Base-by-base conservation (phyloP, 106 monocot species). In the Allium cepa region DNA sequence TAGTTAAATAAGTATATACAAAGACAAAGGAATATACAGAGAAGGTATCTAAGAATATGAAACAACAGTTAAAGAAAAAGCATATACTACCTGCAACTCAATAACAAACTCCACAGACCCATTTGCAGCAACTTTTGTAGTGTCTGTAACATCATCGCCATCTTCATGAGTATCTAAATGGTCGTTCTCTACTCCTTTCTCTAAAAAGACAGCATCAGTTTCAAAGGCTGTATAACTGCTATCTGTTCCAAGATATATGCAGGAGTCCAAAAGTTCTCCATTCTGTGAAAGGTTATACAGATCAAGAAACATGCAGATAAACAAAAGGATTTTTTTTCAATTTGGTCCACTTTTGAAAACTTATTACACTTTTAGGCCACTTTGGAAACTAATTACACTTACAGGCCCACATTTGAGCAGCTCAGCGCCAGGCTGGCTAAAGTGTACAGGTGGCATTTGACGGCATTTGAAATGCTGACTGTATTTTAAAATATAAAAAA, bases 241-340 rank as follows among this genome's bases (percentile, higher is more conserved):
- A 79, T 93, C 69, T 45, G 78, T 76, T 67, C 90, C 97, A 59
- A 99, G 82, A 69, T 62, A 99, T 74, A 99, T 84, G 77, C 84
- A 93, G 27, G 89, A 93, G 75, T 99, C 97, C 75, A 99, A 74
- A 76, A 72, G 83, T 47, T 92, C 75, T 16, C 97, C 97, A 77
- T 85, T 90, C 97, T 99, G 81, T 69, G 71, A 17, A 7, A 82
- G 11, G 46, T 71, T 17, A 73, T 66, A 46, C 36, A 36, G 36
- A 36, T 36, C 36, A 36, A 36, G 36, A 36, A 4, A 36, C 36
- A 36, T 36, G 36, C 36, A 36, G 36, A 36, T 5, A 36, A 36
- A 36, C 36, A 36, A 36, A 36, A 36, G 36, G 5, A 22, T 22
- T 22, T 22, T 22, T 22, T 22, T 22, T 22, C 52, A 53, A 53